A percentile compares a stretch with the other conserved stretches of the same genome.
Evolutionary conservation across 164 flowering plant genomes (phyloP).

Genomic region (Tetrastigma voinierianum): DNA sequence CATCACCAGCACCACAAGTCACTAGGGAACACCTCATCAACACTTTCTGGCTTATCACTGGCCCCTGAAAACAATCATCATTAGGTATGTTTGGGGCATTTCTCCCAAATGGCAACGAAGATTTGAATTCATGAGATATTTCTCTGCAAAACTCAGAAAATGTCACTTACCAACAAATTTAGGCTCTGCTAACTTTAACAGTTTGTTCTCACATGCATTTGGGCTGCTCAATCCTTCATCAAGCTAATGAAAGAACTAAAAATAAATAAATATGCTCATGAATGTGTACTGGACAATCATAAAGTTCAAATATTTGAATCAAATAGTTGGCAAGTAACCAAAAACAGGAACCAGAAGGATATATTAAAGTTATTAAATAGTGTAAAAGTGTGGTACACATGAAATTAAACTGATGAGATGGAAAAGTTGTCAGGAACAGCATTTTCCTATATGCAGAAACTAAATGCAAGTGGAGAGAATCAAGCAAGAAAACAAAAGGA

Average conservation of each 20-base stretch:
- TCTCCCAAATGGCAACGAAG: no score
- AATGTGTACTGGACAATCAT: no score
- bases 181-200: background rate
- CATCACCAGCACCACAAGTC: conserved; percentile 4
- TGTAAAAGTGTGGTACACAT: no score
- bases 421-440: no score
- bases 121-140: background rate
- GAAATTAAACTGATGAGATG: no score
- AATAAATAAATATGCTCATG: background rate
- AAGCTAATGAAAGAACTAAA: background rate
- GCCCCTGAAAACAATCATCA: conserved; percentile 1
- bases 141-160: background rate
- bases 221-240: conserved; percentile 8
- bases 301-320: no score
- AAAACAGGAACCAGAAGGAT: no score
- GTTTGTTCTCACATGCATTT: background rate
- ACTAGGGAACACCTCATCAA: background rate
- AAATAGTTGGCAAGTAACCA: no score
- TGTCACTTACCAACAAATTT: background rate
- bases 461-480: no score
- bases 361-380: no score
- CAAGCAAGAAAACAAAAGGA: no score
- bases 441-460: no score
- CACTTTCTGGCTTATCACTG: background rate
- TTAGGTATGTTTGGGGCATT: background rate